These are phyloP conservation scores for Chytriomyces hyalinus DNA, from an alignment of 192 early-diverging fungal species.

Conservation along the genomic window DNA sequence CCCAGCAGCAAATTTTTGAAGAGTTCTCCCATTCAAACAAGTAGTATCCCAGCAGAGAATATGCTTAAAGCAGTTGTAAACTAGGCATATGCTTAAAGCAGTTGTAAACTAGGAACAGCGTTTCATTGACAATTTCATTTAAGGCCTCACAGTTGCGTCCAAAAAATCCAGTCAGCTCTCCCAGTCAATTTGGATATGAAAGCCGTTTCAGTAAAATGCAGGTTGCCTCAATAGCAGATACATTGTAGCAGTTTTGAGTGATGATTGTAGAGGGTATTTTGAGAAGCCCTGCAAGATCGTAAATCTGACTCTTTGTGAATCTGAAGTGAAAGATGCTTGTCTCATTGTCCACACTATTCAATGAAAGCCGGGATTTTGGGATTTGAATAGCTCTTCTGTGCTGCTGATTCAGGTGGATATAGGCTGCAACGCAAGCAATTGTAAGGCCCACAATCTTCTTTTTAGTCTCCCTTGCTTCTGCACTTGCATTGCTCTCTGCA, in stretches of 20 bases:
- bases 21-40: background rate
- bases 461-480: too few species aligned
- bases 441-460: too few species aligned
- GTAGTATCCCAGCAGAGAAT: background rate
- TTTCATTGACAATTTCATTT: background rate
- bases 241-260: background rate
- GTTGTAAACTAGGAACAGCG: background rate
- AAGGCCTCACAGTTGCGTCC: background rate
- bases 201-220: background rate
- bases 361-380: background rate
- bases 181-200: background rate
- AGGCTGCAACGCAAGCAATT: too few species aligned
- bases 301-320: background rate
- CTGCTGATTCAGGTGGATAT: too few species aligned
- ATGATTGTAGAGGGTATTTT: background rate
- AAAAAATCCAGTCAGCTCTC: background rate
- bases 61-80: background rate
- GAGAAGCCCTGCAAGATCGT: background rate
- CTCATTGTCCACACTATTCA: background rate
- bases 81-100: background rate
- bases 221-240: background rate
- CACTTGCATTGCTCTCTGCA: too few species aligned
- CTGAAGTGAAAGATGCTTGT: background rate
- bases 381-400: background rate
- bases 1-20: background rate